Evolutionary conservation across 495 filamentous ascomycete genomes (phyloP).

Genomic region (Penicillium angulare): DNA sequence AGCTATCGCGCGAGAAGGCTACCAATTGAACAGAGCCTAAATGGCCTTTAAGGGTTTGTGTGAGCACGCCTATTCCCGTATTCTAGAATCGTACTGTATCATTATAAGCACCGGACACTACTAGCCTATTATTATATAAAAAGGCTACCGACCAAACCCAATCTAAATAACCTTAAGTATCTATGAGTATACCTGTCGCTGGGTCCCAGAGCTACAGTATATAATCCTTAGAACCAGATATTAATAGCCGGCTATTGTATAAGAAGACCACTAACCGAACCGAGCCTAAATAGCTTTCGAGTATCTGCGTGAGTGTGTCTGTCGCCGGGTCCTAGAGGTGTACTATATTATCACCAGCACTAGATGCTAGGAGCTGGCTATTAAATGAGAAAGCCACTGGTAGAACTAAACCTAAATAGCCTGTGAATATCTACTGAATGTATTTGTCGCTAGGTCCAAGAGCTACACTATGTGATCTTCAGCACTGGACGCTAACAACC

Average conservation of each 20-base stretch:
- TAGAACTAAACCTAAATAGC: constrained; percentile 5
- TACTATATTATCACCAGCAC: no score
- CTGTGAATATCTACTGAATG: constrained; percentile 11
- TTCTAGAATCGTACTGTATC: background rate
- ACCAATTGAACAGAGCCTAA: background rate
- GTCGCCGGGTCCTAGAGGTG: no score
- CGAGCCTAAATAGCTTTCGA: background rate
- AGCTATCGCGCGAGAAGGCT: background rate
- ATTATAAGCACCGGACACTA: no score
- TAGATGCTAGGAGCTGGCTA: background rate
- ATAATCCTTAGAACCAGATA: no score
- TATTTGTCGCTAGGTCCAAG: constrained; percentile 17
- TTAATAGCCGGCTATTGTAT: background rate
- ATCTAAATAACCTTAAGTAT: no score
- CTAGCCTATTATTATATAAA: no score
- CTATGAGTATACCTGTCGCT: no score
- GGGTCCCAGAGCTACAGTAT: no score
- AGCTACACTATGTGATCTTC: constrained; percentile 19
- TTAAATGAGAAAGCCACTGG: constrained; percentile 10
- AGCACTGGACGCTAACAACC: constrained; percentile 15
- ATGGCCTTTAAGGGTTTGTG: constrained; percentile 12
- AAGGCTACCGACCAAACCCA: no score
- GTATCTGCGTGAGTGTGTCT: no score
- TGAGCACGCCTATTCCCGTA: background rate
- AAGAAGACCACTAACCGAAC: background rate